Evolutionary conservation across 441 rosid species (phyloP).

Genomic region (Mallotus repandus): DNA sequence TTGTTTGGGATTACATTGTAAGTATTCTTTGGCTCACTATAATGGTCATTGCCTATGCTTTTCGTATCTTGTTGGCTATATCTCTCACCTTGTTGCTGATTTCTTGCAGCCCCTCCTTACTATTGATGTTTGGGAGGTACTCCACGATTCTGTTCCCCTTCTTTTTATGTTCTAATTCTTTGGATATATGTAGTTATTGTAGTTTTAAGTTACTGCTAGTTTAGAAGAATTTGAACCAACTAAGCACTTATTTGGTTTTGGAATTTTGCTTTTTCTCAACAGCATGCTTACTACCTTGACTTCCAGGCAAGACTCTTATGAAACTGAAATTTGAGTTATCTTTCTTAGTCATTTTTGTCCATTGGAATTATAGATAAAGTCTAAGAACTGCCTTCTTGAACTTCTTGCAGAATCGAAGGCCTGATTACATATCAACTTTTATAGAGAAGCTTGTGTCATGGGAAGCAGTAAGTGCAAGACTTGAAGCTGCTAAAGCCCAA

Average conservation of each 20-base stretch:
- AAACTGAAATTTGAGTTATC: not conserved
- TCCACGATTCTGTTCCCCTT: not conserved
- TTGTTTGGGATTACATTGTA: slow-evolving; percentile 80
- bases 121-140: slow-evolving; percentile 97
- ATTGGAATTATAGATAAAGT: not conserved
- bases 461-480: slow-evolving; percentile 74
- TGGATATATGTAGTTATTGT: not conserved
- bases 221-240: not conserved
- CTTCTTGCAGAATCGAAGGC: slow-evolving; percentile 56
- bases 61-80: not conserved
- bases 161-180: not conserved
- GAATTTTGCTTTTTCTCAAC: slow-evolving; percentile 33
- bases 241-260: slow-evolving; percentile 19
- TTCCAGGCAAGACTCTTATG: slow-evolving; percentile 54
- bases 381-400: not conserved
- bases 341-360: slow-evolving; percentile 3
- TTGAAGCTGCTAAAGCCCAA: slow-evolving; percentile 58
- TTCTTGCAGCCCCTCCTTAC: slow-evolving; percentile 85
- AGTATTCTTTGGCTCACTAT: slow-evolving; percentile 27
- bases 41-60: not conserved
- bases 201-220: not conserved
- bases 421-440: slow-evolving; percentile 60
- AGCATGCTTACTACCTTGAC: slow-evolving; percentile 96
- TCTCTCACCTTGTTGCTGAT: slow-evolving; percentile 28
- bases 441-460: slow-evolving; percentile 85